A percentile compares a stretch with the other conserved stretches of the same genome.
Evolutionary conservation across 805 yeast genomes (phyloP).

Genomic region (Metschnikowia rubicola): DNA sequence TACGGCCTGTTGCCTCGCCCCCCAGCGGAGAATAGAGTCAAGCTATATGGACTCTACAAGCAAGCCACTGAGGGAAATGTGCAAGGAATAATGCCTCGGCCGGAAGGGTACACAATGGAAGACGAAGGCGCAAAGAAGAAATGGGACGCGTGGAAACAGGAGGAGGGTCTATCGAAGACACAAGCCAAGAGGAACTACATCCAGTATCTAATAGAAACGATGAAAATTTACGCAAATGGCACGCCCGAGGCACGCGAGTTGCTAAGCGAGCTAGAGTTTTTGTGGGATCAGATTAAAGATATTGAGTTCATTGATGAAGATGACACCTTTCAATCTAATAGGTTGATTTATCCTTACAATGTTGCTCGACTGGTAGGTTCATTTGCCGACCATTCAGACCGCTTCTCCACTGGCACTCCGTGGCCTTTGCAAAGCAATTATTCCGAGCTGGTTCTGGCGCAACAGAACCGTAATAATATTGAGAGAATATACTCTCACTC

Average conservation of each 20-base stretch:
- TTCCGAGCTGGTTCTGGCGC: conserved; percentile 25
- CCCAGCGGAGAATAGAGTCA: conserved; percentile 64
- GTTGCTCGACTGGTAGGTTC: conserved; percentile 16
- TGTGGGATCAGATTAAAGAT: conserved; percentile 72
- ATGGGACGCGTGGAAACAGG: conserved; percentile 83
- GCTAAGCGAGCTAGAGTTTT: conserved; percentile 61
- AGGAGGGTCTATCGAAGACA: conserved; percentile 61
- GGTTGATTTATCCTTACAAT: conserved; percentile 5
- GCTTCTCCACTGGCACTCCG: conserved; percentile 37
- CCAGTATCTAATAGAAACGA: conserved; percentile 63
- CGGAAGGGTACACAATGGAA: conserved; percentile 55
- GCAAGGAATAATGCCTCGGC: conserved; percentile 62
- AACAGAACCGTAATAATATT: conserved; percentile 32
- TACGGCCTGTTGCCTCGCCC: conserved; percentile 70
- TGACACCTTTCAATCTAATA: conserved; percentile 12
- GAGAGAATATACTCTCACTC: conserved; percentile 44
- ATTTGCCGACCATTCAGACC: conserved; percentile 28
- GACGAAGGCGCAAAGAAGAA: conserved; percentile 68
- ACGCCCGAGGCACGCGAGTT: conserved; percentile 64
- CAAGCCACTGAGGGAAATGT: conserved; percentile 90
- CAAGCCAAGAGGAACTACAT: conserved; percentile 77
- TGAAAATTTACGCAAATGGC: conserved; percentile 66
- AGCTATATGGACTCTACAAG: conserved; percentile 77
- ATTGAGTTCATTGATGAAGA: conserved; percentile 31
- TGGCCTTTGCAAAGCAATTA: conserved; percentile 29